Conservation (phyloP, 305 asterid genomes). For the Stenogyne calaminthoides region DNA sequence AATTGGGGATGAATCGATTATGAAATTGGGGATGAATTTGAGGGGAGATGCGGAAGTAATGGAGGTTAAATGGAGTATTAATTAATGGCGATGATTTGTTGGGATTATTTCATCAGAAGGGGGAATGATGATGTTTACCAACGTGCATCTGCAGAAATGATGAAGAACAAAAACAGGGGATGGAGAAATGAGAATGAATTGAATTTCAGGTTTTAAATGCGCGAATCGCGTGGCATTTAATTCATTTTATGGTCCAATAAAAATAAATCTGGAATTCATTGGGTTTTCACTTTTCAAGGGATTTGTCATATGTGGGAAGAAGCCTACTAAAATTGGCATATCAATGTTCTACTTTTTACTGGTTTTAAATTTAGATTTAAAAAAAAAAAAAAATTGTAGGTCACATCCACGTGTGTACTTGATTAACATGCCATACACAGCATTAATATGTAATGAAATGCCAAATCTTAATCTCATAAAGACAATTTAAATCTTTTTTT, state of each 20-base stretch:
- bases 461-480: no score
- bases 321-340: conserved; percentile 11
- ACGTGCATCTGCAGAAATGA: neutral
- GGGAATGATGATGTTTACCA: neutral
- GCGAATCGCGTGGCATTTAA: neutral
- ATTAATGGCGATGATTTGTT: neutral
- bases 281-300: conserved; percentile 26
- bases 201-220: neutral
- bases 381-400: no score
- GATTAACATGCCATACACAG: no score
- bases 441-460: no score
- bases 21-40: neutral
- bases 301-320: conserved; percentile 23
- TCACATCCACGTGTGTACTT: no score
- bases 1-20: neutral
- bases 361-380: neutral
- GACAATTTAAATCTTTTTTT: no score
- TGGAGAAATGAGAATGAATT: neutral
- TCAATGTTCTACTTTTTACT: no score
- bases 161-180: neutral
- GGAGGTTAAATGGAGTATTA: neutral
- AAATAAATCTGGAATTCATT: neutral
- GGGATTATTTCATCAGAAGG: neutral
- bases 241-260: neutral
- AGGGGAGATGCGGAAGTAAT: neutral